Evolutionary conservation across 2,329 filamentous ascomycete genomes (phyloP), one percentile per base, ranked within the genome.

Genomic region (Fusarium sp.): DNA sequence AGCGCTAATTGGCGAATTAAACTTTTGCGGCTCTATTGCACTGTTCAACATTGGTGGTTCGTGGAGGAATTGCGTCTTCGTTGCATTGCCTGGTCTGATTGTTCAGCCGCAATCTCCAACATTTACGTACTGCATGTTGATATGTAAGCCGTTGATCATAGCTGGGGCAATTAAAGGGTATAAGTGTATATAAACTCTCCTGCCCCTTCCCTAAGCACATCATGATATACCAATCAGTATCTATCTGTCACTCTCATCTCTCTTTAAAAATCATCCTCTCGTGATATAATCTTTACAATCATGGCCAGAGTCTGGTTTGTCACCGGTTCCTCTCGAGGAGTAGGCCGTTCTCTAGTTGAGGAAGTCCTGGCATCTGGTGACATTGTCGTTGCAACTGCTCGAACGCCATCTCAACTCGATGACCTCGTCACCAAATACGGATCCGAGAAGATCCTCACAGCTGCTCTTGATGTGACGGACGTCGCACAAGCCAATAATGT

Each of bases 391-490:
- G 85, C 84, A 3, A 86, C 84, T 0, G 77, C 82, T 8, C 80
- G 84, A 42, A 71, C 77, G 3, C 73, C 79, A 0, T 79, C 80
- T 1, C 64, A 75, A 6, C 75, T 84, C 5, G 57, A 75, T 4
- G 66, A 74, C 4, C 70, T 80, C 2, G 76, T 79, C 34, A 76
- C 80, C 3, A 80, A 79, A 38, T 78, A 83, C 34, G 77, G 81
- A 7, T 5, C 69, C 1, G 69, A 74, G 44, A 87, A 87, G 67
- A 83, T 82, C 63, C 78, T 88, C 3, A 70, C 84, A 3, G 67
- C 84, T 4, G 80, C 84, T 15, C 81, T 89, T 15, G 87, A 90
- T 67, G 86, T 89, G 0, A 42, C 66, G 5, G 47, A 68, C 15
- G 46, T 51, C 0, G 85, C 83, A 1, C 83, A 84, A 4, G 83